Percentiles rank a stretch among this genome's conserved stretches.
These are phyloP conservation scores for Pseudonitzschia delicatissima DNA, from an alignment of 108 stramenopile genomes.

Conservation along the genomic window DNA sequence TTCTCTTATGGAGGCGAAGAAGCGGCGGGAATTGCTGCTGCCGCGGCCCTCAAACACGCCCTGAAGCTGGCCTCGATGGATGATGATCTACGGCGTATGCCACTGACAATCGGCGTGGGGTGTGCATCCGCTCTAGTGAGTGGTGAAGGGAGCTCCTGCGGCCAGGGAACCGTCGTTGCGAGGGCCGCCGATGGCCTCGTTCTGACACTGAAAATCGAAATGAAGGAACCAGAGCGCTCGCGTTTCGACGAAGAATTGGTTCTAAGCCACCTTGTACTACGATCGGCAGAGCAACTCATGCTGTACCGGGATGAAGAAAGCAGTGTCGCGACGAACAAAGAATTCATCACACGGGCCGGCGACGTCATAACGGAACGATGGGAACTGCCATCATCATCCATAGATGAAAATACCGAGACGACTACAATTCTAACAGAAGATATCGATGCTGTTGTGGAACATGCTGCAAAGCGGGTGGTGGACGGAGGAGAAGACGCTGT, in stretches of 20 bases:
- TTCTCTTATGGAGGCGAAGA: slow-evolving; percentile 22
- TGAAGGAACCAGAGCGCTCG: neutral
- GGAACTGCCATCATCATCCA: neutral
- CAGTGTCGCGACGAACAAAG: slow-evolving; percentile 2
- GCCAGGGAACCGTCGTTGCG: slow-evolving; percentile 53
- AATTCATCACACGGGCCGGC: slow-evolving; percentile 1
- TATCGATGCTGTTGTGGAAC: slow-evolving; percentile 14
- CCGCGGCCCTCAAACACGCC: slow-evolving; percentile 57
- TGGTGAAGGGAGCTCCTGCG: slow-evolving; percentile 5
- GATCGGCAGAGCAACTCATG: slow-evolving; percentile 8
- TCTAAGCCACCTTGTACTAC: slow-evolving; percentile 29
- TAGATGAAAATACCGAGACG: neutral
- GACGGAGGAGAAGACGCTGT: slow-evolving; percentile 48
- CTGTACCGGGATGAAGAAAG: neutral
- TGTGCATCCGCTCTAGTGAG: slow-evolving; percentile 48
- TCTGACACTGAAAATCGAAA: neutral
- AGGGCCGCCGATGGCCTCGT: slow-evolving; percentile 41
- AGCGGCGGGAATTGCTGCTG: slow-evolving; percentile 54
- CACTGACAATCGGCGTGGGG: slow-evolving; percentile 54
- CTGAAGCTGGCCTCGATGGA: slow-evolving; percentile 34
- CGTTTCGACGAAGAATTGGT: slow-evolving; percentile 42
- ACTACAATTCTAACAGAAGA: too few relatives aligned
- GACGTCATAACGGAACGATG: slow-evolving; percentile 10
- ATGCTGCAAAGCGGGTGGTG: slow-evolving; percentile 49
- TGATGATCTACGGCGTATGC: slow-evolving; percentile 21